These are phyloP conservation scores for Wickerhamiella nectarea DNA, from an alignment of 805 yeast genomes.

Conservation along the genomic window DNA sequence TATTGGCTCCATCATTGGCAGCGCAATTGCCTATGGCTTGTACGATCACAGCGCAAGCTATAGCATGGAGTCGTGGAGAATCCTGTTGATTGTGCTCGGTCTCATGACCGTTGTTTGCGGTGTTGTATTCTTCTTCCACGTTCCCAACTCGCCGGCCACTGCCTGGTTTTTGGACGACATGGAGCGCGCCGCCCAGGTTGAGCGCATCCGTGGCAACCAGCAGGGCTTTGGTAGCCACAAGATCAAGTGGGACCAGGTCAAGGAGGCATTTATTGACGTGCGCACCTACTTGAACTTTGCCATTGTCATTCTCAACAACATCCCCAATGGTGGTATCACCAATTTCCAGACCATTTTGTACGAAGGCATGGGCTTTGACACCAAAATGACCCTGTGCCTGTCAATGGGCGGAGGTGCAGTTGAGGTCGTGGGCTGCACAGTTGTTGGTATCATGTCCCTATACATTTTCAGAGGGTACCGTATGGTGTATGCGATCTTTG, in stretches of 20 bases:
- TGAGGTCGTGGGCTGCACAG: slow-evolving; percentile 17
- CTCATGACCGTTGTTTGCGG: slow-evolving; percentile 35
- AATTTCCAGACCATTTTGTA: slow-evolving; percentile 36
- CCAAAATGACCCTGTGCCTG: slow-evolving; percentile 28
- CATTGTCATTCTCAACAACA: slow-evolving; percentile 30
- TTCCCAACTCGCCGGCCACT: slow-evolving; percentile 41
- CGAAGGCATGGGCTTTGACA: slow-evolving; percentile 24
- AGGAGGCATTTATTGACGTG: slow-evolving; percentile 37
- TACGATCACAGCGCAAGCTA: slow-evolving; percentile 22
- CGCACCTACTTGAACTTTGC: slow-evolving; percentile 37
- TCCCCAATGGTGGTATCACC: slow-evolving; percentile 44
- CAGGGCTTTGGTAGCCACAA: slow-evolving; percentile 42
- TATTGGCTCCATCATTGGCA: slow-evolving; percentile 34
- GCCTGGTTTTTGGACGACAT: slow-evolving; percentile 36
- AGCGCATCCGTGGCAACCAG: slow-evolving; percentile 39
- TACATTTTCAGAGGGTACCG: slow-evolving; percentile 9
- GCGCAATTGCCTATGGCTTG: slow-evolving; percentile 35
- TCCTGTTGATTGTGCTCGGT: slow-evolving; percentile 44
- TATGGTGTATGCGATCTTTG: slow-evolving; percentile 33
- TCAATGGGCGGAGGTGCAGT: slow-evolving; percentile 35
- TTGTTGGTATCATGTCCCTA: slow-evolving; percentile 11
- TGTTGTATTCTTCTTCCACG: slow-evolving; percentile 14
- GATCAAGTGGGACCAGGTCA: slow-evolving; percentile 41
- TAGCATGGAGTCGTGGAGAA: slow-evolving; percentile 34
- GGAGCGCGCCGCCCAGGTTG: slow-evolving; percentile 37